phyloP scores from a whole-genome alignment of 78 protist species.

The Dictyostelium intermedium region DNA sequence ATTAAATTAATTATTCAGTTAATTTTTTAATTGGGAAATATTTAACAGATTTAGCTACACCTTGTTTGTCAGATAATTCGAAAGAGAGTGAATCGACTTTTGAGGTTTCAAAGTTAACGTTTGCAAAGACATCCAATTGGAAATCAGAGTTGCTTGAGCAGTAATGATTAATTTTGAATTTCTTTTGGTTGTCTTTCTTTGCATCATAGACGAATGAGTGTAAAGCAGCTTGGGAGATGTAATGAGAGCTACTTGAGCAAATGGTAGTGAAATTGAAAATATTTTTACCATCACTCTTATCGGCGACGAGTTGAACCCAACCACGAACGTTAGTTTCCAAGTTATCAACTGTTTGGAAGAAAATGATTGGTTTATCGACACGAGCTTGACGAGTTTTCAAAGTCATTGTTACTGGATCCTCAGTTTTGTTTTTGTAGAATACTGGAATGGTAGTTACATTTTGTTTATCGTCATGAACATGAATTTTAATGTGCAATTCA shows the following conservation, averaged over 20 bases:
- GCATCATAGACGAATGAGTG: constrained; percentile 21
- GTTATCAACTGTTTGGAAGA: constrained; percentile 60
- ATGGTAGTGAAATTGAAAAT: not conserved
- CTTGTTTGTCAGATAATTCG: not conserved
- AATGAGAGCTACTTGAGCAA: not conserved
- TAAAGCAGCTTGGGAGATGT: not conserved
- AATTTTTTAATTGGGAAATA: constrained; percentile 24
- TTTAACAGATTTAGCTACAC: not conserved
- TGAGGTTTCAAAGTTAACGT: not conserved
- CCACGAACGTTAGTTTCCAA: not conserved
- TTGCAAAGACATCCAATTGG: not conserved
- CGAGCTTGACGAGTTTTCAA: not conserved
- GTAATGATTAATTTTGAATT: not conserved
- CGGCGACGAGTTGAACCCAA: not conserved
- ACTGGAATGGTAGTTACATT: constrained; percentile 34
- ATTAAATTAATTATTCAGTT: not conserved
- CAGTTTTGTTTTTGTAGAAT: constrained; percentile 42
- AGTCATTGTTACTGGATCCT: constrained; percentile 30
- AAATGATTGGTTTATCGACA: not conserved
- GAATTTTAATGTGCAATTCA: not conserved
- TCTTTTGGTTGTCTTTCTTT: not conserved
- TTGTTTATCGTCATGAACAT: not conserved
- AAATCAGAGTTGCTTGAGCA: not conserved
- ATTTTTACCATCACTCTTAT: not conserved
- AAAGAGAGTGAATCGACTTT: not conserved